Percentiles rank a stretch among this genome's conserved stretches.
These are phyloP conservation scores for Nevesoporus exiguus DNA, from an alignment of 768 basidiomycete species.

Conservation along the genomic window DNA sequence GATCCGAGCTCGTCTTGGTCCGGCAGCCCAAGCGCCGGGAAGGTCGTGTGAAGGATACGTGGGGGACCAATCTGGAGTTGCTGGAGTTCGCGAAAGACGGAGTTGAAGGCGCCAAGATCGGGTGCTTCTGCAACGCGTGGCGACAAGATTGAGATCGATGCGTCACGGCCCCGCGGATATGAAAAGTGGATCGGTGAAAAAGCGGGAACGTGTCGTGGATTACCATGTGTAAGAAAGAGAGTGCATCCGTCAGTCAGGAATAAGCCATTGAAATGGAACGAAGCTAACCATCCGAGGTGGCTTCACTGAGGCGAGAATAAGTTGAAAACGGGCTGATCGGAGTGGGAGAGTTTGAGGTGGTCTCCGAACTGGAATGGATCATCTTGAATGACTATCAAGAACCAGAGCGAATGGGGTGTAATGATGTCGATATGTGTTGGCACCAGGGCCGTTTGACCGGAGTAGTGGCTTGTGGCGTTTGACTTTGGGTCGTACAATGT, in stretches of 20 bases:
- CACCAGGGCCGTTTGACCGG: not conserved
- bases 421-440: not conserved
- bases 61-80: slow-evolving; percentile 49
- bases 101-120: slow-evolving; percentile 68
- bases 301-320: slow-evolving; percentile 41
- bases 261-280: not conserved
- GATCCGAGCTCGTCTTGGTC: slow-evolving; percentile 11
- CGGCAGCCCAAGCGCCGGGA: slow-evolving; percentile 9
- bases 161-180: slow-evolving; percentile 8
- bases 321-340: slow-evolving; percentile 39
- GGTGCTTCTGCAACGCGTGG: slow-evolving; percentile 47
- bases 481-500: not conserved
- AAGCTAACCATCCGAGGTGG: slow-evolving; percentile 48
- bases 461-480: not conserved
- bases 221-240: not conserved
- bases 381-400: slow-evolving; percentile 25
- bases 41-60: slow-evolving; percentile 21
- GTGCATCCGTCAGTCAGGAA: not conserved
- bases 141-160: slow-evolving; percentile 1
- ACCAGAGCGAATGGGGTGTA: not conserved
- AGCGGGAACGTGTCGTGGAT: slow-evolving; percentile 1
- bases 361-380: slow-evolving; percentile 36
- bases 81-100: slow-evolving; percentile 64
- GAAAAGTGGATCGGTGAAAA: slow-evolving; percentile 4
- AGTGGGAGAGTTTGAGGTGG: slow-evolving; percentile 33